Percentiles rank a stretch among this genome's conserved stretches.
Conservation (phyloP, 306 rosid species). For the Comarum palustre region DNA sequence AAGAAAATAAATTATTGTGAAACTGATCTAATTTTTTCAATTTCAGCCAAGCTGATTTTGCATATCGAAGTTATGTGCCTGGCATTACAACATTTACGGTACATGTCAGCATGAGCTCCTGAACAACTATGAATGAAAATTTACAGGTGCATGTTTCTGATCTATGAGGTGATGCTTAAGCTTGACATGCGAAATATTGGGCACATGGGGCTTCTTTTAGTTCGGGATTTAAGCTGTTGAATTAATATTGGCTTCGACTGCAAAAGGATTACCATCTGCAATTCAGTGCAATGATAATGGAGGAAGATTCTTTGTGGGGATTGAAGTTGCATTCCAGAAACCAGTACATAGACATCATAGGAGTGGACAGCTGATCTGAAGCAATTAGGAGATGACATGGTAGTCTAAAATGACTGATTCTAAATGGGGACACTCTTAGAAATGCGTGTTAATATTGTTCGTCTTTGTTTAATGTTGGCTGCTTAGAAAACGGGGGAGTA, state of each 20-base stretch:
- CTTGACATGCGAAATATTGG: not conserved
- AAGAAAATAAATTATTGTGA: constrained; percentile 41
- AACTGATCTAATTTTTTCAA: constrained; percentile 33
- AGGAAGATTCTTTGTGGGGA: not conserved
- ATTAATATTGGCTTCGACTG: not conserved
- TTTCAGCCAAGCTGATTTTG: constrained; percentile 45
- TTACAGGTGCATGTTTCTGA: not conserved
- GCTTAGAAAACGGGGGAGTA: too few relatives aligned
- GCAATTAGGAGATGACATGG: not conserved
- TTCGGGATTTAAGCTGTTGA: not conserved
- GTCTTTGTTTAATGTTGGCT: too few relatives aligned
- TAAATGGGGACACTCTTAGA: too few relatives aligned
- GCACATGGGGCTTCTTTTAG: not conserved
- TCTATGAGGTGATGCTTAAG: not conserved
- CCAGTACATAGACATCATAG: not conserved
- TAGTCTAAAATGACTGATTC: not conserved
- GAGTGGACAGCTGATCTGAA: not conserved
- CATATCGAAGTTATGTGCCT: constrained; percentile 52
- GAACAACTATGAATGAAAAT: not conserved
- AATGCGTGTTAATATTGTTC: too few relatives aligned
- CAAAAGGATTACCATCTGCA: not conserved
- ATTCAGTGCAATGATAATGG: not conserved
- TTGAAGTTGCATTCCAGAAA: not conserved
- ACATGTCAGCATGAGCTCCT: constrained; percentile 7
- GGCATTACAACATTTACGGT: constrained; percentile 18